Conservation (phyloP, 2,329 filamentous ascomycete species). For the Parasarocladium wereldwijsianum region DNA sequence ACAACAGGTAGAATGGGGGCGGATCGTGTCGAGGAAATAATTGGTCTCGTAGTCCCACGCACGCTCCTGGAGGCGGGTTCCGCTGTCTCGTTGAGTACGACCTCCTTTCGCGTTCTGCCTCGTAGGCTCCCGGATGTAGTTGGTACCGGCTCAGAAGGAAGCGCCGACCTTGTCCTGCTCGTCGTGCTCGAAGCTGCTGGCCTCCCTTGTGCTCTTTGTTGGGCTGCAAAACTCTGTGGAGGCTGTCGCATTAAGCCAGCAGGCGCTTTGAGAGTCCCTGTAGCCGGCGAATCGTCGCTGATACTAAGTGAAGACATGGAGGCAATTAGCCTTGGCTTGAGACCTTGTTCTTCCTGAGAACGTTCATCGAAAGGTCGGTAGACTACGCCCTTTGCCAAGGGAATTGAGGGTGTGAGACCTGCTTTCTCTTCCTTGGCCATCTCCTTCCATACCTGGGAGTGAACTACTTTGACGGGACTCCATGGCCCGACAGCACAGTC, state of each 20-base stretch:
- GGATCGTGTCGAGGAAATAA: slow-evolving; percentile 13
- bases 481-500: slow-evolving; percentile 45
- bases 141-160: slow-evolving; percentile 10
- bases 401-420: slow-evolving; percentile 47
- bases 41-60: slow-evolving; percentile 14
- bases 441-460: slow-evolving; percentile 48
- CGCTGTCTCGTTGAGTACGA: slow-evolving; percentile 9
- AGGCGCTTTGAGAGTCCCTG: slow-evolving; percentile 22
- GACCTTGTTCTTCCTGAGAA: slow-evolving; percentile 14
- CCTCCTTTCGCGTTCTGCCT: slow-evolving; percentile 10
- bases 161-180: slow-evolving; percentile 11
- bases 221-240: slow-evolving; percentile 52
- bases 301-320: slow-evolving; percentile 11
- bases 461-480: slow-evolving; percentile 27
- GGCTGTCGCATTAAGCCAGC: slow-evolving; percentile 34
- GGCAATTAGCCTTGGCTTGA: slow-evolving; percentile 17
- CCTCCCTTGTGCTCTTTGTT: slow-evolving; percentile 44
- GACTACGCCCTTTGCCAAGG: slow-evolving; percentile 44
- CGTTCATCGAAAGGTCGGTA: slow-evolving; percentile 48
- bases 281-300: slow-evolving; percentile 11
- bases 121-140: slow-evolving; percentile 17
- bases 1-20: slow-evolving; percentile 13
- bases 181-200: slow-evolving; percentile 16
- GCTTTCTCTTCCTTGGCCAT: slow-evolving; percentile 55
- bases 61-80: slow-evolving; percentile 13